Evolutionary conservation across 2,329 filamentous ascomycete genomes (phyloP), one percentile per base, ranked within the genome.

Genomic region (Biscogniauxia sp.): DNA sequence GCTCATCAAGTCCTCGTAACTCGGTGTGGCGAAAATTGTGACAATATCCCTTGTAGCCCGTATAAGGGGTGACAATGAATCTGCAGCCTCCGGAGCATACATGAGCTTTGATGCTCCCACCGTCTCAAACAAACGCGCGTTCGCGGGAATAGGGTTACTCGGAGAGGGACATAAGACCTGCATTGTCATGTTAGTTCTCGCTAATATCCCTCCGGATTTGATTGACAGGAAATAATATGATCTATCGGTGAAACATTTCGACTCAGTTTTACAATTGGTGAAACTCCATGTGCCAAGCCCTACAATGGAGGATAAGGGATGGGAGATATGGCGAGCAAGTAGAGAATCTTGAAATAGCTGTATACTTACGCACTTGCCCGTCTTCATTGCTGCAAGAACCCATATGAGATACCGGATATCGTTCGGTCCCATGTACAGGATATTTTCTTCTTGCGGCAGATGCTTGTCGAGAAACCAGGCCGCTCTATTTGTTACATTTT

Each of bases 401-500:
- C 59, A 65, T 23, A 65, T 56, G 20, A 57, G 23, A 26, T 61
- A 63, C 51, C 63, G 55, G 13, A 63, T 53, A 25, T 65, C 61
- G 52, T 57, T 65, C 7, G 61, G 57, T 4, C 63, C 61, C 61
- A 63, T 65, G 41, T 65, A 65, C 37, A 60, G 17, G 26, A 67
- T 50, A 1, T 55, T 63, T 37, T 64, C 56, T 20, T 64, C 60
- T 17, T 57, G 51, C 20, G 54, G 26, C 9, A 66, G 13, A 15
- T 57, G 59, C 17, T 66, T 53, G n/a, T 51, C 28, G 11, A 68
- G 55, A 45, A 68, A 66, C 65, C 65, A 66, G 5, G 65, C 62
- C 0, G 65, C 66, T 53, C 62, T 60, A 41, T 65, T 67, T 8
- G 66, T 66, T 1, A 51, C 57, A 56, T 67, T 68, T 19, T 67